phyloP scores from a whole-genome alignment of 2,329 filamentous ascomycete genomes.

The Aspergillus novoparasiticus region DNA sequence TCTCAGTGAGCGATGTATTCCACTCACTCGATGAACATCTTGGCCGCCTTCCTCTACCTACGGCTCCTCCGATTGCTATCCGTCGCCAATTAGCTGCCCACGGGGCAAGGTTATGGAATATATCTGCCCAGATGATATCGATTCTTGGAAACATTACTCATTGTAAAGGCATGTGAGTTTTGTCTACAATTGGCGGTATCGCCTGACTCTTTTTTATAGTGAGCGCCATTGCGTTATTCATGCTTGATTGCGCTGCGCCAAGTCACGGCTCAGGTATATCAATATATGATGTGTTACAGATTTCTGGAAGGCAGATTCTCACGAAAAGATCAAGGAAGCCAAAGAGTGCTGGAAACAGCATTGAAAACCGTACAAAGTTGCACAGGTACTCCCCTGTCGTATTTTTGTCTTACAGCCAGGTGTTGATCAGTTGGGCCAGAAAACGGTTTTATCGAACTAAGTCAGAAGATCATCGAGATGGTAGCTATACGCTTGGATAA shows the following conservation, averaged over 20 bases:
- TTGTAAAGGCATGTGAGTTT: constrained; percentile 22
- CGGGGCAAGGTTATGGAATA: constrained; percentile 44
- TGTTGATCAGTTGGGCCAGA: constrained; percentile 38
- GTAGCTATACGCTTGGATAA: constrained; percentile 59
- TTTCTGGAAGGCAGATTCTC: not conserved
- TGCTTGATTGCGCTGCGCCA: constrained; percentile 61
- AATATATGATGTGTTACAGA: not conserved
- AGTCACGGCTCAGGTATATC: constrained; percentile 17
- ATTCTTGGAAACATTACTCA: constrained; percentile 11
- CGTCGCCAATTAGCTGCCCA: constrained; percentile 31
- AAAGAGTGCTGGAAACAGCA: constrained; percentile 67
- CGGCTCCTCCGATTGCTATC: constrained; percentile 8
- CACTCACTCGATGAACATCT: constrained; percentile 22
- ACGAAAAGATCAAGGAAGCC: constrained; percentile 36
- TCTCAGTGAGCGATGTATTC: constrained; percentile 3
- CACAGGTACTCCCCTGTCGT: constrained; percentile 52
- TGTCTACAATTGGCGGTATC: not conserved
- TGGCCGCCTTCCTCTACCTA: constrained; percentile 14
- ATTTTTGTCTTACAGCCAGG: not conserved
- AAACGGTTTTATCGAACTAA: constrained; percentile 59
- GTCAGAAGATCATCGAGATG: constrained; percentile 63
- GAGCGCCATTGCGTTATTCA: constrained; percentile 64
- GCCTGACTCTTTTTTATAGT: constrained; percentile 30
- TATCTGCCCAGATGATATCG: constrained; percentile 28
- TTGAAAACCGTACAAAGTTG: constrained; percentile 67